Conservation (phyloP, 257 asterid genomes). For the Scutellaria barbata region DNA sequence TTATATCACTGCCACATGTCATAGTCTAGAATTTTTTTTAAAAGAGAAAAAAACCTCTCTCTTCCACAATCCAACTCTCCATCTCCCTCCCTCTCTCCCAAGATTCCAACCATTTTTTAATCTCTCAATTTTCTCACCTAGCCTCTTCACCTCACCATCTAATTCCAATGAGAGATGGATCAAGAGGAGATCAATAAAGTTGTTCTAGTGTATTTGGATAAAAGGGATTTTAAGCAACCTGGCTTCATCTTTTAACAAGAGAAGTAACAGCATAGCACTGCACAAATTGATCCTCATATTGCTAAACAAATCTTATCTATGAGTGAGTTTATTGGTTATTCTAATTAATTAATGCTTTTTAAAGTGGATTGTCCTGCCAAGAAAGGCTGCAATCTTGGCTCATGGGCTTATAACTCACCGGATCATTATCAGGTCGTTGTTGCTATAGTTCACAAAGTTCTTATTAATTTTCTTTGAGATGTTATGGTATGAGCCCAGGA, state of each 20-base stretch:
- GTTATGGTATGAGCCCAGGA: slow-evolving; percentile 21
- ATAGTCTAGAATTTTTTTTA: too few relatives aligned
- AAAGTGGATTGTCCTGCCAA: slow-evolving; percentile 76
- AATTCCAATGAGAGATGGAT: slow-evolving; percentile 75
- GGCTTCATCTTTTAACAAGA: slow-evolving; percentile 83
- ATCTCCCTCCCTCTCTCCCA: too few relatives aligned
- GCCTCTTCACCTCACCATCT: too few relatives aligned
- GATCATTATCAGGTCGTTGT: slow-evolving; percentile 82
- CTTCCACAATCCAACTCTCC: too few relatives aligned
- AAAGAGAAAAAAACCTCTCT: too few relatives aligned
- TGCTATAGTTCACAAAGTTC: neutral
- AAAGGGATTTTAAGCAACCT: slow-evolving; percentile 85
- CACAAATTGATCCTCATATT: slow-evolving; percentile 68
- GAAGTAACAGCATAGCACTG: slow-evolving; percentile 54
- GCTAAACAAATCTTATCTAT: slow-evolving; percentile 54
- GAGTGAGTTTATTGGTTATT: slow-evolving; percentile 4
- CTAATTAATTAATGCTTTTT: slow-evolving; percentile 38
- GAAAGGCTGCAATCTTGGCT: slow-evolving; percentile 83
- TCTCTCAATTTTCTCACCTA: too few relatives aligned
- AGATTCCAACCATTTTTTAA: too few relatives aligned
- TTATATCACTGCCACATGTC: too few relatives aligned
- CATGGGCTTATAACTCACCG: slow-evolving; percentile 93
- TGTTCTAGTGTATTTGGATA: slow-evolving; percentile 75
- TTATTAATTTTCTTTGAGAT: slow-evolving; percentile 18
- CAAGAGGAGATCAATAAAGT: slow-evolving; percentile 82